phyloP scores from a whole-genome alignment of 495 filamentous ascomycete genomes.

The Aspergillus conjunctus region DNA sequence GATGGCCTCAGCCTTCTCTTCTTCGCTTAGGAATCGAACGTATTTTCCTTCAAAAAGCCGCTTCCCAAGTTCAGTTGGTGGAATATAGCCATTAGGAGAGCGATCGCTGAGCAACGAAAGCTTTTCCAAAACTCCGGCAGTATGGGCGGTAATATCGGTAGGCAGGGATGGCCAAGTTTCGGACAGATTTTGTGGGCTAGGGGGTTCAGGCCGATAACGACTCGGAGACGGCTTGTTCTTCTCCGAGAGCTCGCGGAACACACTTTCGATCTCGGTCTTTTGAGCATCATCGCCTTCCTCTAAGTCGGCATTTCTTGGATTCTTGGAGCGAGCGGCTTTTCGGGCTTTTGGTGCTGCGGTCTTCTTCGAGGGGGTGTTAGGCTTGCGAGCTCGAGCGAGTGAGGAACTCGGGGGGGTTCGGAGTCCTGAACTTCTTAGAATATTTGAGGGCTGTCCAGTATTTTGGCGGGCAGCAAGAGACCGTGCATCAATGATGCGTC shows the following conservation, averaged over 20 bases:
- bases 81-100: constrained; percentile 42
- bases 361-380: constrained; percentile 18
- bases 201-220: constrained; percentile 39
- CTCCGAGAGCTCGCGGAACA: constrained; percentile 36
- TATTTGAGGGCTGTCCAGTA: constrained; percentile 33
- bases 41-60: constrained; percentile 44
- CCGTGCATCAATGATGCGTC: constrained; percentile 44
- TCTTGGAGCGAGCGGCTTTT: constrained; percentile 21
- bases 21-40: constrained; percentile 43
- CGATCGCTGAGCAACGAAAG: constrained; percentile 40
- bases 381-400: constrained; percentile 25
- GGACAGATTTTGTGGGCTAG: constrained; percentile 34
- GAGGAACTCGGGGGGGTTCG: constrained; percentile 28
- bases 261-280: constrained; percentile 33
- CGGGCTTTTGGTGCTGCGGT: constrained; percentile 12
- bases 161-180: constrained; percentile 51
- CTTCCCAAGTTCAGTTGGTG: constrained; percentile 43
- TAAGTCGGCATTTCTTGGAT: constrained; percentile 15
- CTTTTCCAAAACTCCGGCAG: constrained; percentile 42
- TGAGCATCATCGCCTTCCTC: constrained; percentile 32
- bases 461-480: constrained; percentile 40
- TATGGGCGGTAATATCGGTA: constrained; percentile 29
- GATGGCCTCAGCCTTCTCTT: constrained; percentile 42
- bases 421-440: constrained; percentile 38
- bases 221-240: constrained; percentile 34